Percentiles rank a stretch among this genome's conserved stretches.
phyloP scores from a whole-genome alignment of 2,329 filamentous ascomycete species.

The Fusarium sp. region DNA sequence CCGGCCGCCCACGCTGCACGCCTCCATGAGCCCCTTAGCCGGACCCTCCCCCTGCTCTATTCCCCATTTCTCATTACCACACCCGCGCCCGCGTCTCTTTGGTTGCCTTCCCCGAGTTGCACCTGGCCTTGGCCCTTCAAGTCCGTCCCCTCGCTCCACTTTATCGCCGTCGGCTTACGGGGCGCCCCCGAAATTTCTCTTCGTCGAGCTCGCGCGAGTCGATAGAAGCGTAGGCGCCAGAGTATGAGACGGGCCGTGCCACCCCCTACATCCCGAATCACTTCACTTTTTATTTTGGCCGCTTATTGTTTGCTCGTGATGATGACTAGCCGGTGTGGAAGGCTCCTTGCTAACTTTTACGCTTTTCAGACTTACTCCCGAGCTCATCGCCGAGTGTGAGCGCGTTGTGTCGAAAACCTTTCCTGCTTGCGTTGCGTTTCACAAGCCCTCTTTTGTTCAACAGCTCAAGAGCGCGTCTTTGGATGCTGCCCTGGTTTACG shows the following conservation, averaged over 20 bases:
- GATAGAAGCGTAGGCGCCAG: constrained; percentile 25
- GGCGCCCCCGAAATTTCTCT: constrained; percentile 41
- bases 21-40: constrained; percentile 35
- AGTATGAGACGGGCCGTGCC: constrained; percentile 48
- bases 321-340: constrained; percentile 8
- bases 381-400: constrained; percentile 72
- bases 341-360: constrained; percentile 46
- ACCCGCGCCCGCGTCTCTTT: constrained; percentile 37
- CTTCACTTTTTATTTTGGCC: constrained; percentile 10
- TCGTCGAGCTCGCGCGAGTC: constrained; percentile 6
- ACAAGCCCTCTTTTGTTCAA: constrained; percentile 74
- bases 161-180: constrained; percentile 48
- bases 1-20: constrained; percentile 33
- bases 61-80: constrained; percentile 41
- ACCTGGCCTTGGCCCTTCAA: constrained; percentile 23
- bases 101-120: constrained; percentile 33
- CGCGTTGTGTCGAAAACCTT: constrained; percentile 73
- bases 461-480: constrained; percentile 71
- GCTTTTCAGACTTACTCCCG: constrained; percentile 65
- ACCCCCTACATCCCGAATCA: constrained; percentile 34
- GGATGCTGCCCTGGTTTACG: constrained; percentile 71
- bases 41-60: constrained; percentile 34
- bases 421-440: constrained; percentile 74
- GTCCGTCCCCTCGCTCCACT: constrained; percentile 40
- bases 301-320: constrained; percentile 14